Evolutionary conservation across 1,139 yeast species (phyloP).

Genomic region (Taphrina populina): DNA sequence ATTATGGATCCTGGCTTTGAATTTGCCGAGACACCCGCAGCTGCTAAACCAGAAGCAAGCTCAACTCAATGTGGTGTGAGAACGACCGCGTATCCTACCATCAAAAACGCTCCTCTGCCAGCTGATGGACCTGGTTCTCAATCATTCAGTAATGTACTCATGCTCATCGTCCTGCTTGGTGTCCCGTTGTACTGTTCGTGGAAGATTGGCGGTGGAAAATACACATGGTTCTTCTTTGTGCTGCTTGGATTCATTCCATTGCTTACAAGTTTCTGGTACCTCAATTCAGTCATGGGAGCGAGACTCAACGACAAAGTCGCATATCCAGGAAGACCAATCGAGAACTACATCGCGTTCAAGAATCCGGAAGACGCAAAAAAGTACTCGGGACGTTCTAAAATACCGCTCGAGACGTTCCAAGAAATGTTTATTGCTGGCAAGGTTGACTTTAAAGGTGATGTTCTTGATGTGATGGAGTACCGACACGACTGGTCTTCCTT

Average conservation of each 20-base stretch:
- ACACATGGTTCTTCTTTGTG: slow-evolving; percentile 57
- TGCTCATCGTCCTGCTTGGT: slow-evolving; percentile 55
- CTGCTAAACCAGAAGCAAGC: slow-evolving; percentile 7
- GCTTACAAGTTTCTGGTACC: slow-evolving; percentile 75
- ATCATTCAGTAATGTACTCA: slow-evolving; percentile 65
- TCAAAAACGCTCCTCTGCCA: slow-evolving; percentile 81
- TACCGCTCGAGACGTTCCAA: slow-evolving; percentile 91
- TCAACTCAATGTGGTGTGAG: slow-evolving; percentile 54
- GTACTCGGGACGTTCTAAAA: slow-evolving; percentile 70
- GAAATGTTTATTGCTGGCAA: slow-evolving; percentile 81
- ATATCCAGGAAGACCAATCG: slow-evolving; percentile 75
- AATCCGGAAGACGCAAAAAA: slow-evolving; percentile 68
- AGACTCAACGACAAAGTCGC: slow-evolving; percentile 74
- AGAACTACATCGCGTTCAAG: slow-evolving; percentile 78
- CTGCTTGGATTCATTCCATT: slow-evolving; percentile 63
- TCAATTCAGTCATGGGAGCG: slow-evolving; percentile 74
- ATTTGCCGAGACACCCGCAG: slow-evolving; percentile 30
- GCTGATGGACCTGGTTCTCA: slow-evolving; percentile 90
- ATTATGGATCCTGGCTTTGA: slow-evolving; percentile 32
- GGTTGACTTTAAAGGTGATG: slow-evolving; percentile 85
- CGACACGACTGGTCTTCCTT: slow-evolving; percentile 91
- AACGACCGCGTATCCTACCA: slow-evolving; percentile 67
- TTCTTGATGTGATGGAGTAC: slow-evolving; percentile 76
- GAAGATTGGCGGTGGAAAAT: slow-evolving; percentile 71
- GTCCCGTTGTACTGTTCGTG: slow-evolving; percentile 65